Evolutionary conservation across 75 land plant species (phyloP).

Genomic region (Adiantum capillusveneris): DNA sequence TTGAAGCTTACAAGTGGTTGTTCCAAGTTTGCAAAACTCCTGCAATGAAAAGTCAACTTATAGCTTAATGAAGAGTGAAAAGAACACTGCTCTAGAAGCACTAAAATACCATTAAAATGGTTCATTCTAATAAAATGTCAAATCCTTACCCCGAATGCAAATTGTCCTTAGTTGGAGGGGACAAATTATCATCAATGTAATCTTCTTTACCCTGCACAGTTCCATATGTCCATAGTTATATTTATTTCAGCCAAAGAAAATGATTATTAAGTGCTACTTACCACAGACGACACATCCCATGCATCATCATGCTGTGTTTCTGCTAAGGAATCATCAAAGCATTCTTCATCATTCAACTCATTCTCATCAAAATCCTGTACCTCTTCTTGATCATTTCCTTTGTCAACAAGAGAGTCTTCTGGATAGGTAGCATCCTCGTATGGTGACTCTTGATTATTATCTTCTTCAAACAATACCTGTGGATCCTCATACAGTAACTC

Average conservation of each 20-base stretch:
- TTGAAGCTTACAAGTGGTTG: neutral
- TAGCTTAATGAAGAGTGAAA: neutral
- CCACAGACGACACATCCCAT: no score
- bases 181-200: neutral
- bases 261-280: no score
- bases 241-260: no score
- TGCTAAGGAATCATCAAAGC: neutral
- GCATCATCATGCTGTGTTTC: neutral
- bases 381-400: neutral
- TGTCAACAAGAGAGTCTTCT: neutral
- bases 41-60: neutral
- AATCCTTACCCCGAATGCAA: neutral
- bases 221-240: no score
- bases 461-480: no score
- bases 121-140: neutral
- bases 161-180: neutral
- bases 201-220: no score
- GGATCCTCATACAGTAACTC: no score
- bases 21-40: constrained; percentile 4
- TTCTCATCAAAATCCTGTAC: neutral
- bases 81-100: neutral
- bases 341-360: neutral
- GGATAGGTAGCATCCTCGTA: no score
- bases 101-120: neutral
- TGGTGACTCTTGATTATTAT: no score